Evolutionary conservation across 805 yeast species (phyloP), one percentile per base, ranked within the genome.

Genomic region (Candida nanaspora): DNA sequence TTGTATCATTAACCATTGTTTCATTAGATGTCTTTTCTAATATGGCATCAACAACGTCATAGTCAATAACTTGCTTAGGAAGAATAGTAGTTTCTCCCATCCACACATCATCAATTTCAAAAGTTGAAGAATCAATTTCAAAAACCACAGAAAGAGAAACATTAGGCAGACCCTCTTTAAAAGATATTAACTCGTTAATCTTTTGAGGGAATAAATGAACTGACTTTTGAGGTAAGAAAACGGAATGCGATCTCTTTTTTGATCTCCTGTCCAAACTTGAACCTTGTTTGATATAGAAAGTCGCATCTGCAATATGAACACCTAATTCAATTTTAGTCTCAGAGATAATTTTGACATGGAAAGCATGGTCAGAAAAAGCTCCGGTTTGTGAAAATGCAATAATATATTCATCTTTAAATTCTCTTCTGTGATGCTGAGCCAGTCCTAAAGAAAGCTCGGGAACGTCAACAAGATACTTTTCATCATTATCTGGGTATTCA

Each of bases 161-260:
- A 26, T 78, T 71, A 43, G 69, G 66, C 42, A 74, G 75, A 42
- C 74, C 77, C 38, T 74, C 80, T 27, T 70, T 70, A 55, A 89
- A 79, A 2, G 87, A 79, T 30, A 78, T 62, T 20, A 72, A 51
- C 6, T 78, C 74, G 51, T 76, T 78, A 20, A 91, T 69, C 35
- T 74, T 72, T 34, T 66, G 65, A 8, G 96, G 96, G 49, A 82
- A 73, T 50, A 88, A 69, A 44, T 81, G 76, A 34, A 79, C 74
- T 23, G 73, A 69, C 45, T 74, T 75, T 57, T 89, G 96, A 13
- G 94, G 93, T 59, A 89, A 72, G 54, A 81, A 84, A 3, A 91
- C 97, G 7, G 96, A 80, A 4, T 91, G 78, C 1, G 94, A 87
- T 57, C 98, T 76, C 65, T 86, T 88, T 62, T 86, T 85, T 1